These are phyloP conservation scores for Aspergillus neotritici DNA, from an alignment of 2,329 filamentous ascomycete genomes.

Conservation along the genomic window DNA sequence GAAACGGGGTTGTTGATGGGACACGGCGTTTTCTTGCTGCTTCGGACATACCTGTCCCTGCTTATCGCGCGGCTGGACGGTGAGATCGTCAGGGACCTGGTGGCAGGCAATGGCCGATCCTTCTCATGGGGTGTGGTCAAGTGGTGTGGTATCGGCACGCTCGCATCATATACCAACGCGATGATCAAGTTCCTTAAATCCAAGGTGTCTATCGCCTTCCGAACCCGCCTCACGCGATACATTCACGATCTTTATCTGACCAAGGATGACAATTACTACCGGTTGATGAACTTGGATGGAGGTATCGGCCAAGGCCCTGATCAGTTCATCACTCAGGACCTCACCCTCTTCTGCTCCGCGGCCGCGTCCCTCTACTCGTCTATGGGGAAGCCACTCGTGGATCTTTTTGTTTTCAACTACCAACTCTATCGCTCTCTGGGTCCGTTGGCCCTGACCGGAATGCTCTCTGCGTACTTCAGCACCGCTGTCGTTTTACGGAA, in stretches of 20 bases:
- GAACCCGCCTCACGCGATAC: slow-evolving; percentile 87
- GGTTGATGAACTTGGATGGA: slow-evolving; percentile 85
- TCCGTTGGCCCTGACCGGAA: slow-evolving; percentile 75
- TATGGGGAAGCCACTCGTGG: slow-evolving; percentile 95
- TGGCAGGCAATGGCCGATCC: slow-evolving; percentile 83
- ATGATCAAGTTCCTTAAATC: slow-evolving; percentile 99
- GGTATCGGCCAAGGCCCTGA: slow-evolving; percentile 88
- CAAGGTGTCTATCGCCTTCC: slow-evolving; percentile 97
- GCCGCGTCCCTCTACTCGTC: slow-evolving; percentile 93
- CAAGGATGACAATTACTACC: slow-evolving; percentile 93
- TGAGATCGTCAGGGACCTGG: slow-evolving; percentile 90
- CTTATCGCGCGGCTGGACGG: slow-evolving; percentile 90
- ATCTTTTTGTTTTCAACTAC: slow-evolving; percentile 96
- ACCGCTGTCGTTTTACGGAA: slow-evolving; percentile 85
- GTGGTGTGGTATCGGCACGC: slow-evolving; percentile 89
- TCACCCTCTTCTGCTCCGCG: slow-evolving; percentile 89
- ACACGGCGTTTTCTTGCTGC: slow-evolving; percentile 81
- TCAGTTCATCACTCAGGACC: slow-evolving; percentile 95
- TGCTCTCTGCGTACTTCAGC: slow-evolving; percentile 88
- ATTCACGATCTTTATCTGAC: slow-evolving; percentile 97
- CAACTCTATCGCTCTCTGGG: slow-evolving; percentile 90
- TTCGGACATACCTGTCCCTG: slow-evolving; percentile 88
- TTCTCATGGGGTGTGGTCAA: slow-evolving; percentile 88
- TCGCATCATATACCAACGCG: slow-evolving; percentile 95
- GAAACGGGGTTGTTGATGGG: slow-evolving; percentile 85